Evolutionary conservation across 495 filamentous ascomycete species (phyloP).

Genomic region (Zalerion maritima): DNA sequence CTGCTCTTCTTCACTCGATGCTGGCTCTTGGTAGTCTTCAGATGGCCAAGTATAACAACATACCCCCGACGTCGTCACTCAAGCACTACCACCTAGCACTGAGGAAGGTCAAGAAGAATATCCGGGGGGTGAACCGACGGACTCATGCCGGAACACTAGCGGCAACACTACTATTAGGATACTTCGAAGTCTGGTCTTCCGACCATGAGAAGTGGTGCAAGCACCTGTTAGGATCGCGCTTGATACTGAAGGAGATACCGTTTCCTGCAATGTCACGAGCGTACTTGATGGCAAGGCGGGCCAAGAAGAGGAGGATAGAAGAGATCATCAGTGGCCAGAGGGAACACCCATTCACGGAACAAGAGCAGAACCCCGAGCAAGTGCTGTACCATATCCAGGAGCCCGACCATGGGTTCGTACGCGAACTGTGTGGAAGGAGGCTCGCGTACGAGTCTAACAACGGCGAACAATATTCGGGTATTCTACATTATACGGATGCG

Average conservation of each 20-base stretch:
- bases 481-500: conserved; percentile 48
- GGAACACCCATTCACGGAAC: too few species aligned
- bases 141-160: conserved; percentile 70
- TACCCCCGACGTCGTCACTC: conserved; percentile 59
- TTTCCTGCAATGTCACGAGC: conserved; percentile 51
- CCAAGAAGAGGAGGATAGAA: too few species aligned
- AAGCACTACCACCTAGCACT: conserved; percentile 87
- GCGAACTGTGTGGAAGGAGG: too few species aligned
- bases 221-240: conserved; percentile 71
- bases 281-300: conserved; percentile 45
- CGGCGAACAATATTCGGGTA: too few species aligned
- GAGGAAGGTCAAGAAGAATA: conserved; percentile 57
- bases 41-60: conserved; percentile 66
- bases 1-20: conserved; percentile 78
- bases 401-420: too few species aligned
- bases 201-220: conserved; percentile 94
- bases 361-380: too few species aligned
- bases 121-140: conserved; percentile 56
- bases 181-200: conserved; percentile 87
- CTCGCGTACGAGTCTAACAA: too few species aligned
- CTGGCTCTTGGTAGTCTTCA: conserved; percentile 79
- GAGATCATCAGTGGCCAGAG: too few species aligned
- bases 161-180: conserved; percentile 75
- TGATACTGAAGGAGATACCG: conserved; percentile 72
- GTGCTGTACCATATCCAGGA: too few species aligned